Conservation (phyloP, 208 protist species). For the Trypanosoma congolense region DNA sequence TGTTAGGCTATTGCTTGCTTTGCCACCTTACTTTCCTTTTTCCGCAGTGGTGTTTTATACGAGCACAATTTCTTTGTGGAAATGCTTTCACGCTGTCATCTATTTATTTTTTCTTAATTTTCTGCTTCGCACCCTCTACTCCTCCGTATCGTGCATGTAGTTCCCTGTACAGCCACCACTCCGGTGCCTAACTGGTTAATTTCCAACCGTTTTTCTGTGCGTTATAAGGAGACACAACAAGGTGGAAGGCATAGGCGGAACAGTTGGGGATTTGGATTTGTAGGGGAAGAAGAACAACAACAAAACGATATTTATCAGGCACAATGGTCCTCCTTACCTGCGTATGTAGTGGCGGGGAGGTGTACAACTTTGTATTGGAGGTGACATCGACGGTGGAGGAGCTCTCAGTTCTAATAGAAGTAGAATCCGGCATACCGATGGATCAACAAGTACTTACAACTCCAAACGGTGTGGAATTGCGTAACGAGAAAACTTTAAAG, state of each 20-base stretch:
- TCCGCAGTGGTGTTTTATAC: not conserved
- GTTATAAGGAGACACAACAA: too few relatives aligned
- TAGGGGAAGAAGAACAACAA: too few relatives aligned
- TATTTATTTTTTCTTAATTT: too few relatives aligned
- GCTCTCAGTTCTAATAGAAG: slow-evolving; percentile 15
- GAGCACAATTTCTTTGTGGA: slow-evolving; percentile 1
- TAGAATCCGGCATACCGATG: slow-evolving; percentile 19
- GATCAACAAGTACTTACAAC: slow-evolving; percentile 12
- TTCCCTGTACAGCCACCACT: too few relatives aligned
- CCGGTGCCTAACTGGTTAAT: too few relatives aligned
- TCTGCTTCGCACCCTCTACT: too few relatives aligned
- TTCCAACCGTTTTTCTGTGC: too few relatives aligned
- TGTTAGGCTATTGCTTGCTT: too few relatives aligned
- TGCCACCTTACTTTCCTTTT: not conserved
- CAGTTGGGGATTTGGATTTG: too few relatives aligned
- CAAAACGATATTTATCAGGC: not conserved
- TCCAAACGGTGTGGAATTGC: slow-evolving; percentile 2
- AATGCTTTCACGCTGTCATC: too few relatives aligned
- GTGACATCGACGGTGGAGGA: slow-evolving; percentile 11
- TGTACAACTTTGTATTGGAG: slow-evolving; percentile 10
- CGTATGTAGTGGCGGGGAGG: slow-evolving; percentile 4
- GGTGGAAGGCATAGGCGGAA: too few relatives aligned
- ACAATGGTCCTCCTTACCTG: slow-evolving; percentile 15
- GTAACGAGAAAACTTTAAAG: slow-evolving; percentile 10
- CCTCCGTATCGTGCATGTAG: too few relatives aligned